A percentile compares a stretch with the other conserved stretches of the same genome.
Evolutionary conservation across 306 rosid species (phyloP).

Genomic region (Dryas alaskensis): DNA sequence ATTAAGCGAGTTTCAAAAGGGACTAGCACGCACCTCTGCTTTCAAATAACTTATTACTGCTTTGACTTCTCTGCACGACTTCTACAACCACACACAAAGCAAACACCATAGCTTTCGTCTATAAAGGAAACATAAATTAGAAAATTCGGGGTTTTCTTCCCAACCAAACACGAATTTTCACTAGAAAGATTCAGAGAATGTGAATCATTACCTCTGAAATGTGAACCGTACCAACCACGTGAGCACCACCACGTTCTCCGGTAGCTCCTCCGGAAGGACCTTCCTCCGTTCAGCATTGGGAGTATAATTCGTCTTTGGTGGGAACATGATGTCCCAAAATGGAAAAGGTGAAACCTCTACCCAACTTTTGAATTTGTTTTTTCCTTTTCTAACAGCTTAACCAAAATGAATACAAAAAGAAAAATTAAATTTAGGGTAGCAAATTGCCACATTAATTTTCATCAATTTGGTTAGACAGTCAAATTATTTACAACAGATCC

Average conservation of each 20-base stretch:
- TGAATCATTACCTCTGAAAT: slow-evolving; percentile 61
- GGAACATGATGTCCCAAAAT: too few species aligned
- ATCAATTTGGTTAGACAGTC: too few species aligned
- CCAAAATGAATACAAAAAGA: too few species aligned
- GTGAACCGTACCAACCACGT: slow-evolving; percentile 96
- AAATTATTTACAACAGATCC: too few species aligned
- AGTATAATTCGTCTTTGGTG: too few species aligned
- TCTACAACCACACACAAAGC: slow-evolving; percentile 43
- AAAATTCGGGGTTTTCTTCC: background rate
- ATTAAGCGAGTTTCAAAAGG: slow-evolving; percentile 9
- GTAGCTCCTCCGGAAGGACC: slow-evolving; percentile 68
- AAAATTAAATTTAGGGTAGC: too few species aligned
- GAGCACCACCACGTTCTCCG: slow-evolving; percentile 57
- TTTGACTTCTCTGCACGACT: slow-evolving; percentile 81
- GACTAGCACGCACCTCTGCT: slow-evolving; percentile 62
- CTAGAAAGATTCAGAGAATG: background rate
- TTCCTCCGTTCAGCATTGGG: slow-evolving; percentile 26
- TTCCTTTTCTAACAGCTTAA: too few species aligned
- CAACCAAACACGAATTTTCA: slow-evolving; percentile 5
- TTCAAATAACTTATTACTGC: slow-evolving; percentile 64
- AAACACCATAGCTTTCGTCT: slow-evolving; percentile 18
- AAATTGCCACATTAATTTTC: too few species aligned
- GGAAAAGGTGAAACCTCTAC: too few species aligned
- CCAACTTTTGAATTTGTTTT: too few species aligned
- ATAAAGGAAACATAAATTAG: background rate